These are phyloP conservation scores for Plectranthus barbatus DNA, from an alignment of 257 asterid genomes.

Conservation along the genomic window DNA sequence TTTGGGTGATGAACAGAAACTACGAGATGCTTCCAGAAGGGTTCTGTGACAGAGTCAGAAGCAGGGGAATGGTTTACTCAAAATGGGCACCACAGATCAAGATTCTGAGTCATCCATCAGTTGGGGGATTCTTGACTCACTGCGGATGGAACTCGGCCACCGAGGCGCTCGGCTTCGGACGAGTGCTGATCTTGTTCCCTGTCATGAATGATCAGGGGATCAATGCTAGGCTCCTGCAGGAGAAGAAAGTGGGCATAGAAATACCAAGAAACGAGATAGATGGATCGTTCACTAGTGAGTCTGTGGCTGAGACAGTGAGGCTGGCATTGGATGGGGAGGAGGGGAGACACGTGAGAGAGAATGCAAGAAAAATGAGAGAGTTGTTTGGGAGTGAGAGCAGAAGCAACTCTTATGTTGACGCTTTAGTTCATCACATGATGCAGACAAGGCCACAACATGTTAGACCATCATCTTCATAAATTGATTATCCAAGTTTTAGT, in stretches of 20 bases:
- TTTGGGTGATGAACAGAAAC: slow-evolving; percentile 60
- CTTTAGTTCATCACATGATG: slow-evolving; percentile 29
- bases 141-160: slow-evolving; percentile 88
- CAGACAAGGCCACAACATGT: slow-evolving; percentile 15
- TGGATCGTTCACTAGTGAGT: slow-evolving; percentile 44
- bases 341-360: slow-evolving; percentile 42
- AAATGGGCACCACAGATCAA: slow-evolving; percentile 80
- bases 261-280: slow-evolving; percentile 45
- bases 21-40: slow-evolving; percentile 53
- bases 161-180: slow-evolving; percentile 59
- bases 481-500: neutral
- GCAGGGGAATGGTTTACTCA: slow-evolving; percentile 22
- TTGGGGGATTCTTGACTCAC: slow-evolving; percentile 71
- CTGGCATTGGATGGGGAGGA: slow-evolving; percentile 44
- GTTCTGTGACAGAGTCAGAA: slow-evolving; percentile 29
- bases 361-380: slow-evolving; percentile 37
- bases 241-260: slow-evolving; percentile 66
- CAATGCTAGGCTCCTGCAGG: slow-evolving; percentile 63
- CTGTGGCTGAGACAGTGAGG: slow-evolving; percentile 53
- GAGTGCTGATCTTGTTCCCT: slow-evolving; percentile 62
- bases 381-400: slow-evolving; percentile 41
- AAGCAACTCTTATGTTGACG: slow-evolving; percentile 28
- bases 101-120: slow-evolving; percentile 45
- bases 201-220: slow-evolving; percentile 82
- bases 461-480: slow-evolving; percentile 1